These are phyloP conservation scores for Pseudisothecium myosuroides DNA, from an alignment of 225 moss, liverwort and hornwort genomes.

Conservation along the genomic window DNA sequence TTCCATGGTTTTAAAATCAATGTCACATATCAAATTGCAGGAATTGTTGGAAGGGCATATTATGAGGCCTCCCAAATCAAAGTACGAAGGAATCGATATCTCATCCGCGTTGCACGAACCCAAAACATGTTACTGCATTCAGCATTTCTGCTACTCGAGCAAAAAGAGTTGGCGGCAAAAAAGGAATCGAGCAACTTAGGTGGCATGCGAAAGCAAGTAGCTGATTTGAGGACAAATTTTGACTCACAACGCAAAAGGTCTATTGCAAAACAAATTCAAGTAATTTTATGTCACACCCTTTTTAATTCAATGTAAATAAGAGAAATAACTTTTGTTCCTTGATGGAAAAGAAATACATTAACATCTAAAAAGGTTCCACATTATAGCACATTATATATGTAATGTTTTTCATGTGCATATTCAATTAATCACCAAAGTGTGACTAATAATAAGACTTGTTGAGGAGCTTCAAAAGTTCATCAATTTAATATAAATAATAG, in stretches of 20 bases:
- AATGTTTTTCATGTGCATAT: background rate
- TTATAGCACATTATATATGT: background rate
- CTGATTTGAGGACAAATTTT: constrained; percentile 27
- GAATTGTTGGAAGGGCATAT: constrained; percentile 71
- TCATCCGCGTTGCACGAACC: constrained; percentile 46
- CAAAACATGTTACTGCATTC: constrained; percentile 75
- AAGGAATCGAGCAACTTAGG: constrained; percentile 50
- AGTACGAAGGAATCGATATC: constrained; percentile 49
- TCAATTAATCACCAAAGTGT: background rate
- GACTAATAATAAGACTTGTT: background rate
- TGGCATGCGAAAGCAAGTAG: constrained; percentile 33
- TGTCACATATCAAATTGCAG: background rate
- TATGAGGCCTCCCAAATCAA: constrained; percentile 88
- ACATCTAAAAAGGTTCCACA: no score
- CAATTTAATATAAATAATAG: rapidly evolving
- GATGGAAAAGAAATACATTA: background rate
- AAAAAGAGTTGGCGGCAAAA: constrained; percentile 50
- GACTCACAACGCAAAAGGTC: constrained; percentile 43
- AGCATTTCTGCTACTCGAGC: constrained; percentile 32
- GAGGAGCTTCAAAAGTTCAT: background rate
- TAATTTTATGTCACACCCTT: background rate
- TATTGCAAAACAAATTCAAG: constrained; percentile 55
- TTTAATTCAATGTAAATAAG: background rate
- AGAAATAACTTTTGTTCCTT: no score
- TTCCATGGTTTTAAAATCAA: background rate